Base-by-base conservation (phyloP, 2,329 filamentous ascomycete genomes). In the Colletotrichum phormii region DNA sequence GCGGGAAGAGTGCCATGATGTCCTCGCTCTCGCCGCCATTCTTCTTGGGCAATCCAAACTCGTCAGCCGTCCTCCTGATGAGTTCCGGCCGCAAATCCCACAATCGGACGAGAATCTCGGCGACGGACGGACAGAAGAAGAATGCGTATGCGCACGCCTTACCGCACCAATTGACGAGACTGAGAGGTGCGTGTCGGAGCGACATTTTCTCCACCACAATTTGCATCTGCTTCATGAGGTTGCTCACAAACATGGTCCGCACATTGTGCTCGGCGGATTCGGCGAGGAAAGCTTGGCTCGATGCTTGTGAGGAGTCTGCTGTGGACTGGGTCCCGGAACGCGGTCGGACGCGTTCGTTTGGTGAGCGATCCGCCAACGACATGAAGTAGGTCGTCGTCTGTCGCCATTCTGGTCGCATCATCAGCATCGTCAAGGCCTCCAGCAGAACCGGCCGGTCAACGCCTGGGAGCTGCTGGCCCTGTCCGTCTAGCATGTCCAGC, bases 111-210 rank as follows among this genome's bases (percentile, higher is more conserved):
- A 98, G 86, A 63, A 97, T 90, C 78, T 97, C 95, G 8, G 94
- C 93, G 67, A 97, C 90, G 5, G 94, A 94, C 0, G 95, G 94
- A 33, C 94, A 95, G 78, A 97, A 98, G 83, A 96, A 97, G 82
- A 97, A 98, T 35, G 94, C 95, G 81, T 97, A 98, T 2, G 95
- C 95, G 78, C 94, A 96, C 4, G 95, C 94, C 82, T 97, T 97
- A 72, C 94, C 95, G 66, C 94, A 95, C 80, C 98, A 98, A 35
- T 93, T 93, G 71, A 98, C 94, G 71, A 95, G 81, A 76, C 90
- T 93, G 24, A 86, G 78, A 1, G 89, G 89, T 4, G 86, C 86
- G 71, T 95, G 93, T 61, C 94, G 90, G 77, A 94, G 86, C 18
- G 94, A 95, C 91, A 98, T 93, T 79, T 95, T 96, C 67, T 97